phyloP scores from a whole-genome alignment of 1,139 yeast species.

The Lodderomyces elongisporus region DNA sequence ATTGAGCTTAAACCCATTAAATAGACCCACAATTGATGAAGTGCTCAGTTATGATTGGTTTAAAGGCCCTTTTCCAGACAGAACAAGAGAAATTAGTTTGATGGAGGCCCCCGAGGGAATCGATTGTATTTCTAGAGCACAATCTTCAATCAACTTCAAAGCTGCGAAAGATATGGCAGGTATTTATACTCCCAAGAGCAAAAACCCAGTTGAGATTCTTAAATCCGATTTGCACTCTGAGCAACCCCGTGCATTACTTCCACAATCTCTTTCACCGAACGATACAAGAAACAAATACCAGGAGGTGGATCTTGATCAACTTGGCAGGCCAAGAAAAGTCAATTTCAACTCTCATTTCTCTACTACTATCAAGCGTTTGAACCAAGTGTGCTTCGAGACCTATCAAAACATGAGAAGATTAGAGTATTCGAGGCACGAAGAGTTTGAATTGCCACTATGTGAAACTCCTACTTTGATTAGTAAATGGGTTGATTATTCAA shows the following conservation, averaged over 20 bases:
- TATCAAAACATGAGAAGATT: slow-evolving; percentile 40
- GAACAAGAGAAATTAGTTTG: slow-evolving; percentile 59
- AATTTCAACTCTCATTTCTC: slow-evolving; percentile 40
- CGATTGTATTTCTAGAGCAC: slow-evolving; percentile 49
- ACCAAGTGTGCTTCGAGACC: slow-evolving; percentile 38
- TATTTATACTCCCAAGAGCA: slow-evolving; percentile 48
- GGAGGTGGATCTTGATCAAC: slow-evolving; percentile 50
- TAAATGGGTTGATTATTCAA: slow-evolving; percentile 97
- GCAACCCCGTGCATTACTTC: slow-evolving; percentile 66
- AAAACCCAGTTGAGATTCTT: slow-evolving; percentile 65
- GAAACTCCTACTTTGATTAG: slow-evolving; percentile 74
- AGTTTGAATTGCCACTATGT: slow-evolving; percentile 39
- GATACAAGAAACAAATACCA: slow-evolving; percentile 85
- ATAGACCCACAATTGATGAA: slow-evolving; percentile 77
- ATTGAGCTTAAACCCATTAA: slow-evolving; percentile 70
- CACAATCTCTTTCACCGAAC: slow-evolving; percentile 88
- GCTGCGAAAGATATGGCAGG: slow-evolving; percentile 64
- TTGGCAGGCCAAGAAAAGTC: slow-evolving; percentile 37
- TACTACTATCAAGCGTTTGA: slow-evolving; percentile 35
- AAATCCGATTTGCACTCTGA: slow-evolving; percentile 68
- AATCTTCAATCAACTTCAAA: slow-evolving; percentile 67
- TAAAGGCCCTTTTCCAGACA: slow-evolving; percentile 78
- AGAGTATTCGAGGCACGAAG: slow-evolving; percentile 31
- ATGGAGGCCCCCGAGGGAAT: slow-evolving; percentile 55
- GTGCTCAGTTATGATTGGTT: slow-evolving; percentile 82